These are phyloP conservation scores for Graphilbum fragrans DNA, from an alignment of 2,329 filamentous ascomycete species.

Conservation along the genomic window DNA sequence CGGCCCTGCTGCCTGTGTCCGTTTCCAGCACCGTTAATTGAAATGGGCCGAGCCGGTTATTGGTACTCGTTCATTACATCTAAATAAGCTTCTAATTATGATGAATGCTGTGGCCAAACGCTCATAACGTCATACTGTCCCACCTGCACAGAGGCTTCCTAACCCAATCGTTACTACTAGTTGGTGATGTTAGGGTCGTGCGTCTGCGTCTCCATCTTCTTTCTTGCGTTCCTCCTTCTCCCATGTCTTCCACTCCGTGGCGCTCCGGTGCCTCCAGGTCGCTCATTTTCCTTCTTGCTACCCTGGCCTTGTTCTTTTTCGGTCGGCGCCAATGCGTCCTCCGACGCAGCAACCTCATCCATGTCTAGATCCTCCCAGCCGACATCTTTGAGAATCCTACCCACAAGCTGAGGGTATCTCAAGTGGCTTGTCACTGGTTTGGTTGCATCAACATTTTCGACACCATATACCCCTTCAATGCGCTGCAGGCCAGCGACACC, in stretches of 20 bases:
- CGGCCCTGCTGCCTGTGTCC: neutral
- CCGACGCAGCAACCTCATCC: slow-evolving; percentile 19
- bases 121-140: too few species aligned
- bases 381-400: slow-evolving; percentile 53
- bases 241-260: neutral
- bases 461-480: slow-evolving; percentile 50
- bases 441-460: slow-evolving; percentile 58
- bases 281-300: slow-evolving; percentile 2
- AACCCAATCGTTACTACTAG: neutral
- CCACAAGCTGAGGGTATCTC: slow-evolving; percentile 56
- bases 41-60: too few species aligned
- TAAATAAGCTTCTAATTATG: neutral
- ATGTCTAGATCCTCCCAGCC: slow-evolving; percentile 55
- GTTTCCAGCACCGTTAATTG: too few species aligned
- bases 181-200: slow-evolving; percentile 1
- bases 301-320: slow-evolving; percentile 12
- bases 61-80: too few species aligned
- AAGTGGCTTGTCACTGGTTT: slow-evolving; percentile 57
- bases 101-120: neutral
- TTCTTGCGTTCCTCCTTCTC: slow-evolving; percentile 1
- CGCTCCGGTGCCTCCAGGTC: neutral
- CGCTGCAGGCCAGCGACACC: slow-evolving; percentile 76
- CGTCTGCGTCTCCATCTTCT: slow-evolving; percentile 4
- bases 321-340: slow-evolving; percentile 17
- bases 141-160: neutral